Base-by-base conservation (phyloP, 2,329 filamentous ascomycete species). In the Elsinoe fawcettii region DNA sequence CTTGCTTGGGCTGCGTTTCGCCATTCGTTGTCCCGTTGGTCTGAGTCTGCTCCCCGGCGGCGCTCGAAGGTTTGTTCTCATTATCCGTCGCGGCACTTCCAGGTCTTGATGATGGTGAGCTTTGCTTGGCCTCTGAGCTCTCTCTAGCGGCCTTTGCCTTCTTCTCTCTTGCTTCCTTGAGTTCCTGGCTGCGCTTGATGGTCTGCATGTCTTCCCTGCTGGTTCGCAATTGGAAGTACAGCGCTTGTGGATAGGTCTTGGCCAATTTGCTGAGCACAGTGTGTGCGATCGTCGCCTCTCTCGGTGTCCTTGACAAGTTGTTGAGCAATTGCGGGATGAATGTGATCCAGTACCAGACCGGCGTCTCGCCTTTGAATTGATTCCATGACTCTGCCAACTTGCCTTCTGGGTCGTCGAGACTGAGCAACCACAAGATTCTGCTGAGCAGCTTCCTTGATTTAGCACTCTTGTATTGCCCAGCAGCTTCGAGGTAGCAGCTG, bases 311-410 rank as follows among this genome's bases (percentile, higher is more conserved):
- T 1, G 88, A 89, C 53, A 99, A 79, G 55, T 92, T 93, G 43
- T 90, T 92, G 30, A 99, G 82, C 41, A 99, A 80, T 71, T 99
- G 93, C 16, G 93, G 93, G 62, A 99, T 97, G 70, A 95, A 99
- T 0, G 92, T 97, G 64, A 97, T 96, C 93, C 93, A 99, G 74
- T 97, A 99, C 93, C 93, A 99, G 11, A 95, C 90, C 0, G 91
- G 90, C 1, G 90, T 95, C 65, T 99, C 95, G 54, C 93, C 93
- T 76, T 97, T 96, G 75, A 93, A 99, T 64, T 92, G 89, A 63
- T 96, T 90, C 63, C 96, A 99, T 11, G 92, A 90, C 64, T 84
- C 79, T 0, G 89, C 87, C 60, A 99, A 85, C 36, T 82, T 86
- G 11, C 89, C 89, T 67, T 90, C 89, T 0, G 88, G 79, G 66